Evolutionary conservation across 176 grass and related monocot genomes (phyloP).

Genomic region (Calamus simplicifolius): DNA sequence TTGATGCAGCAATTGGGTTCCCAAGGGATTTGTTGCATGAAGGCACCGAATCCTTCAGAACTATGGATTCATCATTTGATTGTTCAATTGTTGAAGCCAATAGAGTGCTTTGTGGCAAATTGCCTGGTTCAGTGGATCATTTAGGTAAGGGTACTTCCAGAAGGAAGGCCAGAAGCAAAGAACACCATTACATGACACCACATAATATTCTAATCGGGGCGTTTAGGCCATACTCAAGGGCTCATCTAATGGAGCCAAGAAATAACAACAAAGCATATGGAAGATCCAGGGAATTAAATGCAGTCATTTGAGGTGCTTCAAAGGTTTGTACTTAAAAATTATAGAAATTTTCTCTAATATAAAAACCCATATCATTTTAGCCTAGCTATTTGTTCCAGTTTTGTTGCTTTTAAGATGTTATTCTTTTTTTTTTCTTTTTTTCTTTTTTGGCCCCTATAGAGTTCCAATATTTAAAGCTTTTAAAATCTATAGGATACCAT

Average conservation of each 20-base stretch:
- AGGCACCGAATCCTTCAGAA: neutral
- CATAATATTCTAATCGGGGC: slow-evolving; percentile 56
- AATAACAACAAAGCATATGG: slow-evolving; percentile 49
- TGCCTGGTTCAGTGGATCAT: slow-evolving; percentile 56
- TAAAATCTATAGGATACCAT: too few relatives aligned
- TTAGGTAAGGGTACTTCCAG: slow-evolving; percentile 18
- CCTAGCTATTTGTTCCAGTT: too few relatives aligned
- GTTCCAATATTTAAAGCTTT: too few relatives aligned
- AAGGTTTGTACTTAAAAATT: too few relatives aligned
- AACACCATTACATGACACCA: slow-evolving; percentile 47
- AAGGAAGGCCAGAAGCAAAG: slow-evolving; percentile 37
- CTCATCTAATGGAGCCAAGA: slow-evolving; percentile 44
- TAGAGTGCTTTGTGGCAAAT: slow-evolving; percentile 26
- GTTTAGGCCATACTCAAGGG: slow-evolving; percentile 49
- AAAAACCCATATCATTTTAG: too few relatives aligned
- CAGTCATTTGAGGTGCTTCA: slow-evolving; percentile 34
- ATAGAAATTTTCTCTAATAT: too few relatives aligned
- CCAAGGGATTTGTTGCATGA: slow-evolving; percentile 29
- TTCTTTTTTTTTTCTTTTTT: too few relatives aligned
- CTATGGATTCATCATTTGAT: slow-evolving; percentile 54
- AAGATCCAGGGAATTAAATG: slow-evolving; percentile 34
- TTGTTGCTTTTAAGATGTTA: too few relatives aligned
- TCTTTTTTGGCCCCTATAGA: too few relatives aligned
- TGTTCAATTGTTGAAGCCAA: slow-evolving; percentile 29
- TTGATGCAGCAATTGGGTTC: slow-evolving; percentile 70